Conservation (phyloP, 192 early-diverging fungal genomes). For the Coemansia pectinata region DNA sequence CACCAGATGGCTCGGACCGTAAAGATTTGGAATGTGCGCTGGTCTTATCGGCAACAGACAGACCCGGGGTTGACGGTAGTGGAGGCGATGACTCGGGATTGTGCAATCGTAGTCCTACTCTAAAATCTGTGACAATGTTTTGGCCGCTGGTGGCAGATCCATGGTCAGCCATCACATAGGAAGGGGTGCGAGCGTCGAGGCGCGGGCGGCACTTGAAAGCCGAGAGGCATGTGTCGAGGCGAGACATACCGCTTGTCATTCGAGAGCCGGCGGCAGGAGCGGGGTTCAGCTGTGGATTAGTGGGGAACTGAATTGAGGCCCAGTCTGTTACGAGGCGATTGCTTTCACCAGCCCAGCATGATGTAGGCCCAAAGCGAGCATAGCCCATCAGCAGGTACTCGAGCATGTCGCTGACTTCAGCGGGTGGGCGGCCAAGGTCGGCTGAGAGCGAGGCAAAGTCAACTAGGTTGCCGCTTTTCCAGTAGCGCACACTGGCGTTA, state of each 20-base stretch:
- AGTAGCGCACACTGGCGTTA: conserved; percentile 25
- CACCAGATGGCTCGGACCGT: neutral
- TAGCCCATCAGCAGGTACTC: conserved; percentile 46
- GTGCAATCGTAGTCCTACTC: conserved; percentile 34
- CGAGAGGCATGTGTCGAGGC: conserved; percentile 33
- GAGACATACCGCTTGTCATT: conserved; percentile 1
- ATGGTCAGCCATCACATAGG: conserved; percentile 21
- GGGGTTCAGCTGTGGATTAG: conserved; percentile 29
- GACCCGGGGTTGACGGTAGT: neutral
- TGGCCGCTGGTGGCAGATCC: conserved; percentile 18
- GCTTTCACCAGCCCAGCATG: conserved; percentile 36
- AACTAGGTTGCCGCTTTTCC: conserved; percentile 30
- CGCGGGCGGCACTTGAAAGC: conserved; percentile 34
- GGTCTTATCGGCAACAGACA: neutral
- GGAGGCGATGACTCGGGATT: neutral
- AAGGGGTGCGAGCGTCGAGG: neutral
- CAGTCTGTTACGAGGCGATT: conserved; percentile 22
- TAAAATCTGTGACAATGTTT: conserved; percentile 34
- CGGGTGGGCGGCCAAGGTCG: conserved; percentile 22
- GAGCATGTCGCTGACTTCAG: conserved; percentile 44
- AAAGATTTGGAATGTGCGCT: neutral
- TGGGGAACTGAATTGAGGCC: conserved; percentile 46
- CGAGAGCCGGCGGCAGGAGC: neutral
- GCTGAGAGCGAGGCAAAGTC: conserved; percentile 20
- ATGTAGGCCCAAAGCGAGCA: conserved; percentile 29